Evolutionary conservation across 169 alveolate genomes (phyloP), one percentile per base, ranked within the genome.

Genomic region (Plasmodium knowlesi): DNA sequence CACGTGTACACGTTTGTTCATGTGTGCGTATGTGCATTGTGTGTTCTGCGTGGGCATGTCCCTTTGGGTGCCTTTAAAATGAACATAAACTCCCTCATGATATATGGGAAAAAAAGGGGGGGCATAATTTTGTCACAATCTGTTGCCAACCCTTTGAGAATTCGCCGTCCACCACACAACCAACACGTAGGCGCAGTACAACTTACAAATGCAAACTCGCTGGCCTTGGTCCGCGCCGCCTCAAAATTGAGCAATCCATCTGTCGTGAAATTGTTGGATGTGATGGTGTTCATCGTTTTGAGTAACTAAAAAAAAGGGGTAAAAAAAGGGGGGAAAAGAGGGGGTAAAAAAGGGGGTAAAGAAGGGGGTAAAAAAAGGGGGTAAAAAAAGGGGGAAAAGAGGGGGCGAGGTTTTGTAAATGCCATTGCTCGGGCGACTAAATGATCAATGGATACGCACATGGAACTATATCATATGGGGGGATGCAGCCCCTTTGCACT

Each of bases 181-280:
- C 22, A 1, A 2, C 30, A 19, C 30, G 8, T 16, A 32, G 25
- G 72, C 37, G 30, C 78, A 39, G 50, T n/a, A 12, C 16, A 28
- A 85, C 82, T 73, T 78, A 89, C 89, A 61, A 89, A 89, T 28
- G 94, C 85, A 41, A 57, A 89, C 53, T 89, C 94, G 73, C 81
- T 89, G 19, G 94, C 94, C 71, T 79, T 89, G 34, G 89, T 39
- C 32, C 72, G 53, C 61, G 84, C 94, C 25, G 71, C 54, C 28
- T 89, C 94, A 6, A 25, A 61, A 22, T 85, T 78, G 8, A 46
- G 70, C 41, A n/a, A 8, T 10, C 39, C 34, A 10, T 67, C 84
- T 5, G 39, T 76, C 6, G 79, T 28, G 30, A n/a, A 16, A 74
- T 85, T 67, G 9, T 37, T 46, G 6, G 85, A 32, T 37, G 57